phyloP scores from a whole-genome alignment of 257 asterid species.

The Catharanthus roseus region DNA sequence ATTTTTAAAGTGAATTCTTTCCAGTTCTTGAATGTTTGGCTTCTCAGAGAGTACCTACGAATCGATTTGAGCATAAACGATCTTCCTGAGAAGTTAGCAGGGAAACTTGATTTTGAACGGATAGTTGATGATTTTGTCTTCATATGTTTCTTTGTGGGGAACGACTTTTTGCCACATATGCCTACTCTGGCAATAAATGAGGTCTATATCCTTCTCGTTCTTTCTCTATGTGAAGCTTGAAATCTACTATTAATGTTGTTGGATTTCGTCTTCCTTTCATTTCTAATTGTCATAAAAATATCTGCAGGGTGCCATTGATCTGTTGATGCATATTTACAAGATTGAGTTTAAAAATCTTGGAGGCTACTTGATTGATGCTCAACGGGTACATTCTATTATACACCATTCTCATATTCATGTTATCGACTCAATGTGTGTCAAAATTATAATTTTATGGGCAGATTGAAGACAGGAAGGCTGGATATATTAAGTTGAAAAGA shows the following conservation, averaged over 20 bases:
- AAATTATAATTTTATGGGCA: constrained; percentile 12
- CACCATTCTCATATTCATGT: not conserved
- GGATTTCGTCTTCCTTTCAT: not conserved
- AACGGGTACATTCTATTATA: constrained; percentile 25
- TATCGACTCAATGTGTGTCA: not conserved
- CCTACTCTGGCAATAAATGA: constrained; percentile 53
- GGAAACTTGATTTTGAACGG: constrained; percentile 40
- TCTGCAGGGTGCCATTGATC: constrained; percentile 44
- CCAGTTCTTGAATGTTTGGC: constrained; percentile 50
- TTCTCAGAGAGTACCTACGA: constrained; percentile 49
- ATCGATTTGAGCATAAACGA: constrained; percentile 34
- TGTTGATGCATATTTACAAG: constrained; percentile 49
- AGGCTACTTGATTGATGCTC: constrained; percentile 53
- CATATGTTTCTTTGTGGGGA: constrained; percentile 61
- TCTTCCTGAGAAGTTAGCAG: constrained; percentile 22
- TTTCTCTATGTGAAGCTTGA: not conserved
- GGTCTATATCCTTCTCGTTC: constrained; percentile 24
- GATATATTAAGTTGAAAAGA: constrained; percentile 34
- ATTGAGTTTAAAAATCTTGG: constrained; percentile 48
- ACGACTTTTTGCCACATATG: constrained; percentile 61
- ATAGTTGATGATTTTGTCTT: constrained; percentile 54
- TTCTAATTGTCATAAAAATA: not conserved
- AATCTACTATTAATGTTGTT: not conserved
- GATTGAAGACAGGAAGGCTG: constrained; percentile 31
- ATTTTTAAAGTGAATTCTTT: not conserved